Evolutionary conservation across 2,329 filamentous ascomycete species (phyloP).

Genomic region (Cytospora piceicola): DNA sequence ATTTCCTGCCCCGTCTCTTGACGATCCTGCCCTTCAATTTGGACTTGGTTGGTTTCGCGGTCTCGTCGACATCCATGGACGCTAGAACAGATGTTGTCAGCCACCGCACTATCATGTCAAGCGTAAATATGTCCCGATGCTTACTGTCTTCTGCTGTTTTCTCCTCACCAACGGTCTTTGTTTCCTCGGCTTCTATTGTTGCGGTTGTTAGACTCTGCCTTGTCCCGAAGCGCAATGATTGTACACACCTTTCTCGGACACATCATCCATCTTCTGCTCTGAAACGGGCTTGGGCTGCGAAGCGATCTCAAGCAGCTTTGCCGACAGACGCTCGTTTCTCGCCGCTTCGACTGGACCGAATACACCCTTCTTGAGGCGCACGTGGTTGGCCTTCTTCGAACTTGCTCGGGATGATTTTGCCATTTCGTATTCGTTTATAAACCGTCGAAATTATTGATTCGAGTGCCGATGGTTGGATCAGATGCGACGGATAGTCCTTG

Average conservation of each 20-base stretch:
- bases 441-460: not conserved
- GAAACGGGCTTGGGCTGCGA: conserved; percentile 71
- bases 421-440: conserved; percentile 56
- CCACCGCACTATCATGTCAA: not conserved
- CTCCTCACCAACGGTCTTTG: conserved; percentile 35
- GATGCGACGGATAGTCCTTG: not conserved
- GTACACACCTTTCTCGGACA: conserved; percentile 51
- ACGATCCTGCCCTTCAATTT: conserved; percentile 56
- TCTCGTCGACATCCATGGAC: conserved; percentile 62
- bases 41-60: conserved; percentile 45
- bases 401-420: conserved; percentile 85
- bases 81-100: conserved; percentile 23
- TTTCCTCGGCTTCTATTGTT: conserved; percentile 36
- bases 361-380: conserved; percentile 75
- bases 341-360: conserved; percentile 83
- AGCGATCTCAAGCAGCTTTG: conserved; percentile 81
- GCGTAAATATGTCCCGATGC: conserved; percentile 12
- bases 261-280: conserved; percentile 46
- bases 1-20: conserved; percentile 61
- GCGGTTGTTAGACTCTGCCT: not conserved
- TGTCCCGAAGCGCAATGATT: not conserved
- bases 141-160: conserved; percentile 40
- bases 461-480: not conserved
- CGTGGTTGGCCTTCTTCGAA: conserved; percentile 80
- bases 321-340: conserved; percentile 79